phyloP scores from a whole-genome alignment of 2,329 filamentous ascomycete species.

The Botryotinia calthae region DNA sequence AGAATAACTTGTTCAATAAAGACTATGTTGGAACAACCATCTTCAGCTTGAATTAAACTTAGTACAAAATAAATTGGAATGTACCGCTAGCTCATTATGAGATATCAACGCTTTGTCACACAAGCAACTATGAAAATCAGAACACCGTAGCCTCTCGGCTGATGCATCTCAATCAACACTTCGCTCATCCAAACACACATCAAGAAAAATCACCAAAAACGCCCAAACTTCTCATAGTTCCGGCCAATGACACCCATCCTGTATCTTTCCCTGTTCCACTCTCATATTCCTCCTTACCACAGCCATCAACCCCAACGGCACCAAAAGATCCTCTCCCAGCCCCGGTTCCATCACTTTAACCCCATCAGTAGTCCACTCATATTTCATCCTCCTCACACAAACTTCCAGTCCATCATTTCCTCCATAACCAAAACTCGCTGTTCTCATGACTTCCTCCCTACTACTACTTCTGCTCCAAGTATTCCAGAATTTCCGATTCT shows the following conservation, averaged over 20 bases:
- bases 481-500: neutral
- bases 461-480: neutral
- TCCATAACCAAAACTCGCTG: neutral
- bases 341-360: neutral
- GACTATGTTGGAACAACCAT: neutral
- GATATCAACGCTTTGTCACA: neutral
- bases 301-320: conserved; percentile 11
- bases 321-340: conserved; percentile 2
- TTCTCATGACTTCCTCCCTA: neutral
- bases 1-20: neutral
- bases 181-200: neutral
- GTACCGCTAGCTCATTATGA: neutral
- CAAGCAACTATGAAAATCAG: neutral
- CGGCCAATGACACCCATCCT: neutral
- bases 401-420: neutral
- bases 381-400: neutral
- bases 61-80: neutral
- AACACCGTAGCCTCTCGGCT: neutral
- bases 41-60: too few relatives aligned
- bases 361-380: neutral
- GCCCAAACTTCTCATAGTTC: neutral
- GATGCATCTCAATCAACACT: rapidly evolving
- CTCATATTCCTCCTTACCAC: conserved; percentile 9
- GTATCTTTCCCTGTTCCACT: neutral
- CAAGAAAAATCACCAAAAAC: neutral